Conservation (phyloP, 495 filamentous ascomycete genomes). For the Staphylotrichum longicolle region DNA sequence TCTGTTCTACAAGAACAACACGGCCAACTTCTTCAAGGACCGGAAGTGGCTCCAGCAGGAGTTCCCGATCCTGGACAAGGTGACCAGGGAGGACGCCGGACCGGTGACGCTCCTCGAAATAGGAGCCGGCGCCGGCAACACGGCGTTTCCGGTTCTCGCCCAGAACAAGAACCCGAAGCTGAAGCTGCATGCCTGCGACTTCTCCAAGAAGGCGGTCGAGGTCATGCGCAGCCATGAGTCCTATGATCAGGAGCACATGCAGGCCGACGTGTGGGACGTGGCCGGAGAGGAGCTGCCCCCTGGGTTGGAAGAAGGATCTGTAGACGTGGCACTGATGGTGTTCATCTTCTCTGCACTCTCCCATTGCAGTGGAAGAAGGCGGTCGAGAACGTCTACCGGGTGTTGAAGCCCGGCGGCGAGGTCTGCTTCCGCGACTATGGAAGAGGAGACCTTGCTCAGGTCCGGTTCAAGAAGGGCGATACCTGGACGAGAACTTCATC, state of each 20-base stretch:
- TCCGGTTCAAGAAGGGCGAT: constrained; percentile 91
- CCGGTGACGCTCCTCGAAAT: constrained; percentile 74
- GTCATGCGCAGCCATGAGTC: constrained; percentile 72
- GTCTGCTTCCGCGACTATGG: constrained; percentile 96
- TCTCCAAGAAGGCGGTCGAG: constrained; percentile 84
- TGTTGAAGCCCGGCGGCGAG: constrained; percentile 84
- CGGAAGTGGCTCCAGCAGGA: constrained; percentile 95
- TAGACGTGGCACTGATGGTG: constrained; percentile 89
- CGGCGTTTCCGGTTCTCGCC: constrained; percentile 81
- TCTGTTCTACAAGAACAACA: constrained; percentile 93
- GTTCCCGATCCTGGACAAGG: constrained; percentile 75
- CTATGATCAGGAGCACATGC: constrained; percentile 61
- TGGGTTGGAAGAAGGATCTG: constrained; percentile 66
- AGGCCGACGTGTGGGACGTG: constrained; percentile 91
- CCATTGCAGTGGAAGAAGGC: constrained; percentile 82
- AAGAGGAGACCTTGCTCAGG: constrained; percentile 90
- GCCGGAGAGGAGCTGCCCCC: constrained; percentile 68
- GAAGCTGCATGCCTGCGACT: constrained; percentile 87
- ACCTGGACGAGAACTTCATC: constrained; percentile 92
- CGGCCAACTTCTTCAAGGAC: constrained; percentile 96
- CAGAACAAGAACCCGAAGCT: constrained; percentile 77
- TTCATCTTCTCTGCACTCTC: constrained; percentile 95
- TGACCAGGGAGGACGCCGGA: constrained; percentile 62
- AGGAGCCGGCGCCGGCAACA: constrained; percentile 94
- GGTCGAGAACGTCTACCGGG: constrained; percentile 72